Percentiles rank a stretch among this genome's conserved stretches.
phyloP scores from a whole-genome alignment of 208 protist species.

The Crithidia fasciculata region DNA sequence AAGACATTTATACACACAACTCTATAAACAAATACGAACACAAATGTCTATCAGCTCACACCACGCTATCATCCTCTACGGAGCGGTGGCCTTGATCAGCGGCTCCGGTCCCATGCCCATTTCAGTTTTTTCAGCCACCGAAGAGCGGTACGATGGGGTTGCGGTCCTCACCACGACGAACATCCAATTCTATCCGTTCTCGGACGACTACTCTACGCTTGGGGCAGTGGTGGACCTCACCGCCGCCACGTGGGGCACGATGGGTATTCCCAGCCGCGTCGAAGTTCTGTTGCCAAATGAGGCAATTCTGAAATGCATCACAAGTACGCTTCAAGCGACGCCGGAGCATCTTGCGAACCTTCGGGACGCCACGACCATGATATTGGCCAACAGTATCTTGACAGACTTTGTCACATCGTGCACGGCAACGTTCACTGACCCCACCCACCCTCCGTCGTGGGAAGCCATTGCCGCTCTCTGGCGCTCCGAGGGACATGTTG shows the following conservation, averaged over 20 bases:
- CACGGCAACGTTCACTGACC: background rate
- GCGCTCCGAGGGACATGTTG: background rate
- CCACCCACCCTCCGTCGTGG: background rate
- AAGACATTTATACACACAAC: no score
- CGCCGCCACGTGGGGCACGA: background rate
- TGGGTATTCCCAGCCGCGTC: background rate
- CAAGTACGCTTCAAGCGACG: background rate
- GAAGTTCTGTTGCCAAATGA: background rate
- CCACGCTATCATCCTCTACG: background rate
- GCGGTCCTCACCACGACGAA: background rate
- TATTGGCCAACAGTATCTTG: background rate
- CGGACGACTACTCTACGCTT: background rate
- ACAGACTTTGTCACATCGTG: background rate
- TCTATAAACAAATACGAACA: no score
- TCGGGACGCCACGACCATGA: background rate
- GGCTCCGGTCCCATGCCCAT: background rate
- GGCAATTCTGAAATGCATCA: background rate
- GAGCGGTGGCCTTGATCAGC: background rate
- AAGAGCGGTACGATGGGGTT: background rate
- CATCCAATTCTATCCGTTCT: background rate
- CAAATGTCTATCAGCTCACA: background rate
- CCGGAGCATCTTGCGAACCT: background rate
- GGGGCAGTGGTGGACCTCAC: background rate
- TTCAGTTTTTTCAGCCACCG: background rate
- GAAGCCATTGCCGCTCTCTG: background rate